Evolutionary conservation across 208 protist species (phyloP), one percentile per base, ranked within the genome.

Genomic region (Kentomonas sorsogonicus): DNA sequence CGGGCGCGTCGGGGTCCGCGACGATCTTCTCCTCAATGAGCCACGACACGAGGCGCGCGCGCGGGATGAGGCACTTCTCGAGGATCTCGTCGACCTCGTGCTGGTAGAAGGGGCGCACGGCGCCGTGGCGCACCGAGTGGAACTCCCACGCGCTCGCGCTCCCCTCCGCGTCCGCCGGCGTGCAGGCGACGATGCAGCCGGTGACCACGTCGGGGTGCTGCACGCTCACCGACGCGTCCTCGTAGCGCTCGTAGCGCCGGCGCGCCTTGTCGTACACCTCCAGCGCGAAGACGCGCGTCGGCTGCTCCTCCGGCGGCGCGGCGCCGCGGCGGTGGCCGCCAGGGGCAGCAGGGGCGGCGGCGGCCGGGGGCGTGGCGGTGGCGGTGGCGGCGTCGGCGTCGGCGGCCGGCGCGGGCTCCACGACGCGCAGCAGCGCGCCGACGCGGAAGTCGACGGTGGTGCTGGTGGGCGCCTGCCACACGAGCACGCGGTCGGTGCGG

Each of bases 221-320:
- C 40, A 93, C 71, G n/a, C 76, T 72, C 23, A 90, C 79, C 15
- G 77, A 81, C 27, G 78, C 79, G 33, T 71, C 51, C 52, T 85
- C 76, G 68, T 73, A 90, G 61, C 84, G 79, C 44, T 73, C 74
- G 66, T 90, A 93, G 48, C 76, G 64, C 75, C 89, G 89, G 68
- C 85, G 78, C 11, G 46, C 31, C 55, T 89, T 90, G 64, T 93
- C 79, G 70, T 90, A 93, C 46, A 88, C 82, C 61, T 93, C 86
- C 26, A 93, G 69, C 30, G 67, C 69, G 69, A 74, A 90, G 27
- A 66, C 78, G 52, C 77, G 78, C 3, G 52, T 59, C 10, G 78
- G 73, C 15, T 44, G 23, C 7, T 74, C 69, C 41, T 60, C 43
- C 53, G 46, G 56, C 16, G 30, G 41, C 48, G 18, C 50, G 53